These are phyloP conservation scores for Talaromyces sp. DNA, from an alignment of 2,329 filamentous ascomycete genomes.

Conservation along the genomic window DNA sequence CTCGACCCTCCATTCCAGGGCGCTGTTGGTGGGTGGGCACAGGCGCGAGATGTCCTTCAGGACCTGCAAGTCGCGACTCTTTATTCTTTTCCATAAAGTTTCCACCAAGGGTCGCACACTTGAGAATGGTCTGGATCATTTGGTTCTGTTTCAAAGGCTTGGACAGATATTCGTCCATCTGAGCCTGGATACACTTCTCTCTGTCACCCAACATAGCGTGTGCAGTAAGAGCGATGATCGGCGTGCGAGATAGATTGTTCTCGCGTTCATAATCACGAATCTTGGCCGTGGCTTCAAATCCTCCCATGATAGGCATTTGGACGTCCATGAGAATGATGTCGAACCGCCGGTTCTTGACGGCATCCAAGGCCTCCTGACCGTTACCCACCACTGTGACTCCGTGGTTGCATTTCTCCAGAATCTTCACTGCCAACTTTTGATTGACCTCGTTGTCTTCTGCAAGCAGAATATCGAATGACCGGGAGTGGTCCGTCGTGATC, in stretches of 20 bases:
- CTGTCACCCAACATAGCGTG: slow-evolving; percentile 98
- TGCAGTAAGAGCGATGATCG: slow-evolving; percentile 93
- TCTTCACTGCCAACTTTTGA: slow-evolving; percentile 88
- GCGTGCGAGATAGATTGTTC: slow-evolving; percentile 76
- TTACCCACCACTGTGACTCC: slow-evolving; percentile 75
- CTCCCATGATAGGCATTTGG: slow-evolving; percentile 99
- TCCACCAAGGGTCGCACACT: slow-evolving; percentile 83
- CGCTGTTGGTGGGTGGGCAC: slow-evolving; percentile 40
- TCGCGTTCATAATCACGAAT: slow-evolving; percentile 92
- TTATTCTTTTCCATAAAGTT: slow-evolving; percentile 46
- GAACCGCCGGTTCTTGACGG: slow-evolving; percentile 87
- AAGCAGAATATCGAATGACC: slow-evolving; percentile 86
- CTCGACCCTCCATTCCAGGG: slow-evolving; percentile 60
- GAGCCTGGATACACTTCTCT: slow-evolving; percentile 95
- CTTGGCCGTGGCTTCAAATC: slow-evolving; percentile 94
- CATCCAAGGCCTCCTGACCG: slow-evolving; percentile 86
- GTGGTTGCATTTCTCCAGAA: slow-evolving; percentile 84
- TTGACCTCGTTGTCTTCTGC: slow-evolving; percentile 96
- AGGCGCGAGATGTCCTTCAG: slow-evolving; percentile 36
- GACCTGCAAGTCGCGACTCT: slow-evolving; percentile 42
- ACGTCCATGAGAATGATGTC: slow-evolving; percentile 99
- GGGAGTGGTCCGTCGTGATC: slow-evolving; percentile 82
- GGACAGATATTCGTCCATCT: slow-evolving; percentile 99
- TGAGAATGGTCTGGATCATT: slow-evolving; percentile 95
- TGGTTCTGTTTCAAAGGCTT: slow-evolving; percentile 97